Base-by-base conservation (phyloP, 208 protist genomes). In the Trypanosoma brucei region DNA sequence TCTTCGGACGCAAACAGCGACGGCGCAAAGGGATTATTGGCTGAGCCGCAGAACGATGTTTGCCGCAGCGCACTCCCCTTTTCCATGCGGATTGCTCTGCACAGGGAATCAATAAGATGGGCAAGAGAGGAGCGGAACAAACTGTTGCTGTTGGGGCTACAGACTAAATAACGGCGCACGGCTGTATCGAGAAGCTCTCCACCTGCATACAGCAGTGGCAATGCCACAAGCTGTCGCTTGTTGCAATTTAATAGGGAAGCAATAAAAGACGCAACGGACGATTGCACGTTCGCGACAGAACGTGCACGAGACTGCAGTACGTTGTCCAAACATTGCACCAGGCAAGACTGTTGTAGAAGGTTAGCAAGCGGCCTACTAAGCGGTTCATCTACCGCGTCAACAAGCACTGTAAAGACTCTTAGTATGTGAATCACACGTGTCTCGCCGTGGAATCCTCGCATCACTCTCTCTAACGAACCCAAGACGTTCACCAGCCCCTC, bases 211-310 rank as follows among this genome's bases (percentile, higher is more conserved):
- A 34, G 11, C 50, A 62, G 55, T 37, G 65, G 34, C 9, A 45
- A 9, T 34, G 34, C 36, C 9, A 46, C 38, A 30, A 72, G 57
- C 42, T 33, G 67, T 37, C 39, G 61, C 30, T 51, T 60, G 11
- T 31, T 48, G 45, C 53, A 53, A 8, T 65, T 45, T 13, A 69
- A 22, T 22, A 79, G 53, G 13, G 75, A 55, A 0, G 77, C 62
- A 30, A 87, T 30, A 40, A 86, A 73, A 4, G 78, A 55, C 2
- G 76, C 68, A 33, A 75, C 62, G 35, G 81, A 79, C 6, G 81
- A 81, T 62, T 91, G 80, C 57, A 83, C 30, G 67, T 87, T 86
- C 11, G 79, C 65, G 39, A 60, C 56, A 0, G 68, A 57, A 35
- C 80, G 80, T 31, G 45, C 31, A 11, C 57, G 45, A 11, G 13